phyloP scores from a whole-genome alignment of 176 grass and related monocot genomes.

The Musa itinerans region DNA sequence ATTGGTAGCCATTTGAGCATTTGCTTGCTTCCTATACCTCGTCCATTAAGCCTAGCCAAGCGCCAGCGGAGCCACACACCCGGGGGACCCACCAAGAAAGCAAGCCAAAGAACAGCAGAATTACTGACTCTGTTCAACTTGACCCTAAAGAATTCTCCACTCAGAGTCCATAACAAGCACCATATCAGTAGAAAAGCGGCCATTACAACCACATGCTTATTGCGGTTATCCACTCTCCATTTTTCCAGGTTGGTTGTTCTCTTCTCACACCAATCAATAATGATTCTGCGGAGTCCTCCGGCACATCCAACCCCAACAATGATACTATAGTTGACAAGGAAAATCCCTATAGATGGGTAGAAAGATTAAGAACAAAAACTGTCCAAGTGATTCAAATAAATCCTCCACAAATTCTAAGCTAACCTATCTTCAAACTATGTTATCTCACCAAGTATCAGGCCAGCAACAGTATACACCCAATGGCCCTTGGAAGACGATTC shows the following conservation, averaged over 20 bases:
- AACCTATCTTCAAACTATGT: not conserved
- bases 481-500: constrained; percentile 71
- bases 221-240: constrained; percentile 42
- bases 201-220: constrained; percentile 33
- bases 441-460: constrained; percentile 60
- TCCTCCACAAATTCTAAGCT: not conserved
- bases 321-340: constrained; percentile 63
- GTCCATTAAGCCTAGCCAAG: constrained; percentile 69
- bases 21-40: constrained; percentile 49
- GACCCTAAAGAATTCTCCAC: constrained; percentile 37
- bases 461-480: constrained; percentile 64
- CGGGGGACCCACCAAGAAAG: constrained; percentile 62
- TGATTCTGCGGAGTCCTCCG: constrained; percentile 42
- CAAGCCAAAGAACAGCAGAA: constrained; percentile 59
- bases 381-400: not conserved
- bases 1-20: constrained; percentile 75
- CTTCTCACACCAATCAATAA: constrained; percentile 26
- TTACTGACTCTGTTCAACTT: constrained; percentile 41
- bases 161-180: constrained; percentile 56
- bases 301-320: constrained; percentile 61
- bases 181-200: constrained; percentile 36
- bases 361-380: not conserved
- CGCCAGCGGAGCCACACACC: constrained; percentile 91
- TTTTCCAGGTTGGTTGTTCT: constrained; percentile 26
- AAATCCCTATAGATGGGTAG: constrained; percentile 46